A percentile compares a stretch with the other conserved stretches of the same genome.
Conservation (phyloP, 2,329 filamentous ascomycete genomes). For the Fusarium dlaminii region DNA sequence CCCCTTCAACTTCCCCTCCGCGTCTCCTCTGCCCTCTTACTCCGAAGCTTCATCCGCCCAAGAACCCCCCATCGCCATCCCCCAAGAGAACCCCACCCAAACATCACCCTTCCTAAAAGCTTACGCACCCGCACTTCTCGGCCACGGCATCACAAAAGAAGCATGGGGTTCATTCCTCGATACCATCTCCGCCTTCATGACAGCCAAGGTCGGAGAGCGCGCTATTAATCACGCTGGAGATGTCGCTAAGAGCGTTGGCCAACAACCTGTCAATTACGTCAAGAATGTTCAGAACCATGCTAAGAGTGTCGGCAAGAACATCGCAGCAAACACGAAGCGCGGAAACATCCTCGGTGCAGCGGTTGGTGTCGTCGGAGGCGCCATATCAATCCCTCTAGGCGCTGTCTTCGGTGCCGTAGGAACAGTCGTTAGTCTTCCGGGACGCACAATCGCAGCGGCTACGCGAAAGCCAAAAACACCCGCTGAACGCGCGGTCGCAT, state of each 20-base stretch:
- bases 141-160: constrained; percentile 49
- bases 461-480: constrained; percentile 53
- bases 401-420: constrained; percentile 50
- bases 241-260: constrained; percentile 48
- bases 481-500: constrained; percentile 53
- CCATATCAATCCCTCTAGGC: constrained; percentile 51
- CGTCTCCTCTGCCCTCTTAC: constrained; percentile 46
- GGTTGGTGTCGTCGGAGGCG: constrained; percentile 48
- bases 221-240: constrained; percentile 56
- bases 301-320: constrained; percentile 49
- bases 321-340: constrained; percentile 49
- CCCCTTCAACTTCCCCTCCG: constrained; percentile 54
- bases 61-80: constrained; percentile 52
- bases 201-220: constrained; percentile 55
- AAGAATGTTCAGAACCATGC: constrained; percentile 50
- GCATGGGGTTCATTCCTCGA: constrained; percentile 49
- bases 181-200: constrained; percentile 58
- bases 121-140: constrained; percentile 51
- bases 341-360: constrained; percentile 54
- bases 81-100: constrained; percentile 48
- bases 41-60: constrained; percentile 28
- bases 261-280: constrained; percentile 49
- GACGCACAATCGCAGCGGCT: constrained; percentile 46
- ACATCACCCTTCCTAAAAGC: constrained; percentile 52
- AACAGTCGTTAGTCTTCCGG: constrained; percentile 49